A percentile compares a stretch with the other conserved stretches of the same genome.
phyloP scores from a whole-genome alignment of 2,329 filamentous ascomycete genomes.

The Cryphonectria carpinicola region DNA sequence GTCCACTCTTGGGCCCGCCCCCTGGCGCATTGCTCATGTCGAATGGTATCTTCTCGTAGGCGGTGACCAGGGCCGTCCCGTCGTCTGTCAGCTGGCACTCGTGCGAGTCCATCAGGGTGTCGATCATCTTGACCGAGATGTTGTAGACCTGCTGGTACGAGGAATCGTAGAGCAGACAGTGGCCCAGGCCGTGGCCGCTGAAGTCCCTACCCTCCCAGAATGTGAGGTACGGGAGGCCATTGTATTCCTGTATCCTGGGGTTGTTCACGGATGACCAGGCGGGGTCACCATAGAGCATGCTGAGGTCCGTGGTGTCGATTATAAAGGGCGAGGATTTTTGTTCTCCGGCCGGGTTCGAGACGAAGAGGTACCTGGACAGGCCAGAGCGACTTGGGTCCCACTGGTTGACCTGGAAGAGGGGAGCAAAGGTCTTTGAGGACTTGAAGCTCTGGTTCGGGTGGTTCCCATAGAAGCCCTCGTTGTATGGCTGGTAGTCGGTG shows the following conservation, averaged over 20 bases:
- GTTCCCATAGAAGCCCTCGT: conserved; percentile 20
- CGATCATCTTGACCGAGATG: conserved; percentile 27
- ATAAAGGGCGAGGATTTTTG: conserved; percentile 27
- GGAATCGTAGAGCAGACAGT: conserved; percentile 27
- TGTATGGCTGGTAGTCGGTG: conserved; percentile 24
- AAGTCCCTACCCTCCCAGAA: conserved; percentile 28
- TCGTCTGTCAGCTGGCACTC: conserved; percentile 46
- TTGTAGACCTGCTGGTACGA: conserved; percentile 26
- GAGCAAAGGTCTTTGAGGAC: conserved; percentile 14
- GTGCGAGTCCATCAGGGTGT: conserved; percentile 35
- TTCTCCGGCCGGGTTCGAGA: conserved; percentile 19
- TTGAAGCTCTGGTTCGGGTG: conserved; percentile 27
- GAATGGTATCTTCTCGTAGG: conserved; percentile 37
- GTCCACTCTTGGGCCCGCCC: conserved; percentile 33
- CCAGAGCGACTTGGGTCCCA: conserved; percentile 26
- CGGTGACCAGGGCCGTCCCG: conserved; percentile 46
- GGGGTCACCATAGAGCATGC: conserved; percentile 27
- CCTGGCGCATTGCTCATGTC: conserved; percentile 34
- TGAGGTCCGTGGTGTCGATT: conserved; percentile 27
- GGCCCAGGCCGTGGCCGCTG: conserved; percentile 26
- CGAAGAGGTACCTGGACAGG: conserved; percentile 23
- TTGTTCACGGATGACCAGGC: conserved; percentile 27
- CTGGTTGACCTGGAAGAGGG: conserved; percentile 28
- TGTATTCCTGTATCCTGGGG: conserved; percentile 28
- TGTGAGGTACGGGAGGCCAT: conserved; percentile 26